These are phyloP conservation scores for Lipomyces oligophaga DNA, from an alignment of 805 yeast genomes.

Conservation along the genomic window DNA sequence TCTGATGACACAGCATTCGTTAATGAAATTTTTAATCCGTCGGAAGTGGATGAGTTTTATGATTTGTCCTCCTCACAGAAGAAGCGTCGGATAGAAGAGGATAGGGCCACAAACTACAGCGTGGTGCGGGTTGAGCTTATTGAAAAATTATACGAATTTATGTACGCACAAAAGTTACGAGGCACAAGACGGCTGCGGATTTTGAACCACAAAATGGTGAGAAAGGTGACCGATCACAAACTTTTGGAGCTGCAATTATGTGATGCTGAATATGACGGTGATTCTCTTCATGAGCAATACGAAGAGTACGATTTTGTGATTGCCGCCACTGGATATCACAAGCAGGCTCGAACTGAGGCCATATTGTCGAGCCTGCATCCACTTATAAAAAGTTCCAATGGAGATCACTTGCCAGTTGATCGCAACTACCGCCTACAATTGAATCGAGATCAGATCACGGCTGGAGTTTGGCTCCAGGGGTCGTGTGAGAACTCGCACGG, in stretches of 20 bases:
- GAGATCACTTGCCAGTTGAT: constrained; percentile 6
- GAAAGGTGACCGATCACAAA: background rate
- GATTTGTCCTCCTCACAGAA: constrained; percentile 6
- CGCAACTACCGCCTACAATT: constrained; percentile 19
- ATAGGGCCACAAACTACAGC: constrained; percentile 30
- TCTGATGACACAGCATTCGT: constrained; percentile 35
- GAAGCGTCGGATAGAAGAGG: constrained; percentile 13
- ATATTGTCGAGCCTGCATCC: constrained; percentile 6
- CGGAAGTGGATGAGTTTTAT: constrained; percentile 28
- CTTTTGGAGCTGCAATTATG: constrained; percentile 1
- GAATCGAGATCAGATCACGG: constrained; percentile 1
- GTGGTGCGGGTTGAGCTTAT: constrained; percentile 31
- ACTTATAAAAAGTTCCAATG: background rate
- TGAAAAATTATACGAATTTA: constrained; percentile 25
- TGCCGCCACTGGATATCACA: constrained; percentile 31
- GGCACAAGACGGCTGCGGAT: constrained; percentile 17
- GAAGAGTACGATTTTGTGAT: constrained; percentile 24
- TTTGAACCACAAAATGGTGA: constrained; percentile 7
- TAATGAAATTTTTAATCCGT: constrained; percentile 33
- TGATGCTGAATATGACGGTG: background rate
- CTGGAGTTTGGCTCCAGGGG: constrained; percentile 31
- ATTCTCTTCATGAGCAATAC: background rate
- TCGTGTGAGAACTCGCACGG: constrained; percentile 30
- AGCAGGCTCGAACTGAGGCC: background rate
- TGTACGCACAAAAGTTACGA: constrained; percentile 29